Base-by-base conservation (phyloP, 163 green algal genomes). In the Scenedesmus sp. region DNA sequence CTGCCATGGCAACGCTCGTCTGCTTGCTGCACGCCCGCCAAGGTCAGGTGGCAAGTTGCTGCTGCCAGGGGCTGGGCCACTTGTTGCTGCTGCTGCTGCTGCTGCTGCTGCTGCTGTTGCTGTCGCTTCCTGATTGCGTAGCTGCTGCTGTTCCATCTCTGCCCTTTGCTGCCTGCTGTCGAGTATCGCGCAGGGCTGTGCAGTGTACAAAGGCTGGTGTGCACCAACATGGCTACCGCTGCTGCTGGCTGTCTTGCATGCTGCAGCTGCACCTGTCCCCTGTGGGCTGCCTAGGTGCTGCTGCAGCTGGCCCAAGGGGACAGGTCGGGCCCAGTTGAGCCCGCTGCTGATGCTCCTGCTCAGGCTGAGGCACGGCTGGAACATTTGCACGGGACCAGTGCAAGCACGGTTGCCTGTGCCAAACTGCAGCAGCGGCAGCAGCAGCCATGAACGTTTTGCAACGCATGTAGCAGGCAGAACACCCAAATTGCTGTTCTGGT, bases 381-480 rank as follows among this genome's bases (percentile, higher is more conserved):
- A 26, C 30, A 18, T 16, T 37, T 26, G 40, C 65, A 76, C 30
- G 3, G 18, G 0, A 40, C 42, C 43, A 30, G 3, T 44, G 30
- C 30, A 46, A n/a, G 81, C 44, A 86, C 81, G 81, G 30, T n/a
- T 70, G 46, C 30, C 81, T n/a, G 81, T 86, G 81, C 81, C 81
- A 44, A 86, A 35, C 81, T 86, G 81, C 81, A 44, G 43, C 30
- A 70, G 30, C 80, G 16, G 80, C 44, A 72, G 61, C 61, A 76
- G 65, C 30, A 37, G 30, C 30, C 56, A 70, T n/a, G 56, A 33
- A 3, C 3, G 56, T 13, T 22, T 18, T 61, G 51, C 51, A 3
- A 10, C 22, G 20, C 20, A 16, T 24, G 10, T 53, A 53, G 6
- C 46, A 61, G 51, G 51, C 1, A 61, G 51, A 15, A 61, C 12